Base-by-base conservation (phyloP, 176 grass and related monocot genomes). In the Hyparrhenia diplandra region DNA sequence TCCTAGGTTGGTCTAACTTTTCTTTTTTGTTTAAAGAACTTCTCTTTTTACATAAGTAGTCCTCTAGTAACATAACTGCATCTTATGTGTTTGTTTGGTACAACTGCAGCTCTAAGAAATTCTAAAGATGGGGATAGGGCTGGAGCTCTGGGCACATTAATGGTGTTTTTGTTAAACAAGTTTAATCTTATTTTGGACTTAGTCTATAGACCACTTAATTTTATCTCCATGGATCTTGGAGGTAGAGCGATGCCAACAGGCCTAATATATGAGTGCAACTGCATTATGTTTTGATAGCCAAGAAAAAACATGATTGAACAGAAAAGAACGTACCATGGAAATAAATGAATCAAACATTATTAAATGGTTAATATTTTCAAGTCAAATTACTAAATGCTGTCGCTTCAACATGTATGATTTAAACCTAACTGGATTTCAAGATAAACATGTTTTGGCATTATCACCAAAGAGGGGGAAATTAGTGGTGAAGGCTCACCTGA, bases 401-500 rank as follows among this genome's bases (percentile, higher is more conserved):
- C 21, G 3, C 21, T 40, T 32, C 4, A 7, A 31, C 40, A 6
- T n/a, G 60, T 64, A 47, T 64, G 39, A 45, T 64, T 45, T 46
- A 45, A 29, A 3, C 62, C 16, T 64, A 17, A 12, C 40, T 47
- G 10, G 65, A 47, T 78, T 31, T 77, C 13, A 3, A 20, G 23
- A 62, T 60, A 43, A 43, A 43, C 1, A 1, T 14, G 25, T 46
- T 18, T 49, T 20, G 0, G 10, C 17, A 21, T 41, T 76, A 13
- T 5, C 9, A 12, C 24, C 20, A 4, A 2, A 6, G 13, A 39
- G 31, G 45, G 46, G n/a, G 6, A 7, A 18, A 65, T 34, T 16
- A n/a, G 27, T 46, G 25, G 14, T 34, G 41, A 65, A 32, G 41
- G 32, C 67, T 89, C 28, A 92, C 92, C 89, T 94, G 83, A 74